Evolutionary conservation across 345 rosid species (phyloP), one percentile per base, ranked within the genome.

Genomic region (Aurinia saxatilis): DNA sequence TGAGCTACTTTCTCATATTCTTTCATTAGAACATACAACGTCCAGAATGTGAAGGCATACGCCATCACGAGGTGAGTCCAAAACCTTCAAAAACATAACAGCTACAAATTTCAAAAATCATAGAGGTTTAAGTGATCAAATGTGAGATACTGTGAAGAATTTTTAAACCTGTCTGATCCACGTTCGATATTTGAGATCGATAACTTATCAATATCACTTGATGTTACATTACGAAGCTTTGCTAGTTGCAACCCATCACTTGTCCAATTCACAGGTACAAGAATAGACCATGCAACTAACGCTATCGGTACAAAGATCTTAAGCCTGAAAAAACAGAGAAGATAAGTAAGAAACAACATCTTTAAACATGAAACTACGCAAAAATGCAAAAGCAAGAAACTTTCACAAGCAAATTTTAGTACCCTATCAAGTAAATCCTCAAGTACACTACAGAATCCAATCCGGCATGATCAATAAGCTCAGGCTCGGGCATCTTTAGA

Each of bases 401-500:
- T 47, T 30, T 63, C 19, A 58, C n/a, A 25, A 27, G 16, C 10
- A 47, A 14, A 53, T 1, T 35, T 54, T 13, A 42, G 31, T 84
- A 90, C 97, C 99, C 99, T 50, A 75, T 57, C 87, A 87, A 74
- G 85, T 93, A 87, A 73, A 93, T 90, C 65, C 97, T 82, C 82
- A 93, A 76, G 72, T 90, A 93, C 18, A 82, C 99, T 2, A 81
- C 99, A 49, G 97, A 93, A 79, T 93, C 97, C 78, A 93, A 73
- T 14, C 99, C 99, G 0, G 99, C 99, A 44, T 93, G 99, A 3
- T 90, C 85, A 53, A 93, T 82, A 71, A 93, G 96, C 78, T 93
- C 97, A 6, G 77, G 83, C 68, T 93, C 97, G 0, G 99, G 97
- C 99, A 90, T 93, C 63, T 73, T 85, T 11, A 93, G 75, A 3